Conservation (phyloP, 176 grass and related monocot genomes). For the Carex scoparia region DNA sequence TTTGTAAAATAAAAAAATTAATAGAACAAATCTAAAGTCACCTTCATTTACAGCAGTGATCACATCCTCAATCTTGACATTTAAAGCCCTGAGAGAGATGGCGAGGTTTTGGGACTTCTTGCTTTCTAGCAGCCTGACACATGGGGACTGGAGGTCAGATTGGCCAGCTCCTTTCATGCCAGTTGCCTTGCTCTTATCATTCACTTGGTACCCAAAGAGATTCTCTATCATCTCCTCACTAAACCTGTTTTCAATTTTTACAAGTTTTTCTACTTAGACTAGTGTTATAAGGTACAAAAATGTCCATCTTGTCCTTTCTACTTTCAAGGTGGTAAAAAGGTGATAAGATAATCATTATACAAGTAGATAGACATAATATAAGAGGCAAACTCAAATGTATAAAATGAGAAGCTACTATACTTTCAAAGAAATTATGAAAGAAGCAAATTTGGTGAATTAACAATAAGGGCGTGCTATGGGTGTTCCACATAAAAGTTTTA, state of each 20-base stretch:
- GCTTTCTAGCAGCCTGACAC: slow-evolving; percentile 59
- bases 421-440: neutral
- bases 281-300: neutral
- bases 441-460: neutral
- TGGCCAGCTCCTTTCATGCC: slow-evolving; percentile 21
- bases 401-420: neutral
- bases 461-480: neutral
- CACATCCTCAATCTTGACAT: slow-evolving; percentile 56
- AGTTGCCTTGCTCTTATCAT: slow-evolving; percentile 33
- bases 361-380: neutral
- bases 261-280: neutral
- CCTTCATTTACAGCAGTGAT: slow-evolving; percentile 59
- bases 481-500: neutral
- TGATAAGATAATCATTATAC: neutral
- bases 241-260: slow-evolving; percentile 34
- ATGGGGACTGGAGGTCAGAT: slow-evolving; percentile 25
- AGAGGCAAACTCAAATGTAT: neutral
- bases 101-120: slow-evolving; percentile 85
- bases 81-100: slow-evolving; percentile 77
- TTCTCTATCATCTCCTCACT: slow-evolving; percentile 71
- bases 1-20: neutral
- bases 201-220: slow-evolving; percentile 46
- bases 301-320: neutral
- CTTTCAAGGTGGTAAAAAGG: neutral
- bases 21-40: slow-evolving; percentile 9